A percentile compares a stretch with the other conserved stretches of the same genome.
Evolutionary conservation across 495 filamentous ascomycete genomes (phyloP).

Genomic region (Penicillium soppii): DNA sequence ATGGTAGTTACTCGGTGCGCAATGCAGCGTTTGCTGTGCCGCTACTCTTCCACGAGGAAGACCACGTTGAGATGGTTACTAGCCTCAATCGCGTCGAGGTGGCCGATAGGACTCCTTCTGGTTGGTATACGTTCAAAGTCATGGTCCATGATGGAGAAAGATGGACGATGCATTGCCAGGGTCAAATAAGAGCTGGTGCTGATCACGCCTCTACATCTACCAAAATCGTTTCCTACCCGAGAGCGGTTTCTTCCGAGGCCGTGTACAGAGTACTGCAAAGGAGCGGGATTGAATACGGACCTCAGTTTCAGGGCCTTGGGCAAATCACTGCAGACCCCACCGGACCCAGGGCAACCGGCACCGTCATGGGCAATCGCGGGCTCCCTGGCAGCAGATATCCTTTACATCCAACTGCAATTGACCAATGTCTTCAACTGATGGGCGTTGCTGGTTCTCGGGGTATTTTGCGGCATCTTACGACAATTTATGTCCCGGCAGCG

Average conservation of each 20-base stretch:
- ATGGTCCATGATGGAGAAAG: slow-evolving; percentile 28
- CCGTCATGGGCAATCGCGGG: neutral
- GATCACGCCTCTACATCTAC: neutral
- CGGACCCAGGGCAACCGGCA: slow-evolving; percentile 5
- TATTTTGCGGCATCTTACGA: slow-evolving; percentile 20
- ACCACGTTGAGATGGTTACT: slow-evolving; percentile 31
- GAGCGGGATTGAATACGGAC: slow-evolving; percentile 38
- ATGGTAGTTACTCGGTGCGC: slow-evolving; percentile 19
- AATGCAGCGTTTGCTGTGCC: slow-evolving; percentile 24
- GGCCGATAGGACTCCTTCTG: slow-evolving; percentile 30
- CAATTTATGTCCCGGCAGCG: slow-evolving; percentile 6
- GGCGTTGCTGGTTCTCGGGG: slow-evolving; percentile 23
- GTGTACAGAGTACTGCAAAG: slow-evolving; percentile 34
- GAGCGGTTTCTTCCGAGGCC: slow-evolving; percentile 2
- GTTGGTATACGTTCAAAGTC: slow-evolving; percentile 48
- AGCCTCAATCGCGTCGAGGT: slow-evolving; percentile 28
- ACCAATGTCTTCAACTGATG: slow-evolving; percentile 39
- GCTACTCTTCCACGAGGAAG: slow-evolving; percentile 24
- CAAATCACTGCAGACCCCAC: slow-evolving; percentile 22
- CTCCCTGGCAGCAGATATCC: slow-evolving; percentile 19
- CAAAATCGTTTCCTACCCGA: neutral
- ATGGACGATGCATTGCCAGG: slow-evolving; percentile 45
- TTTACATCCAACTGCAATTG: slow-evolving; percentile 42
- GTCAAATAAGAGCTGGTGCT: slow-evolving; percentile 23
- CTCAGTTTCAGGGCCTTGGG: slow-evolving; percentile 23